These are phyloP conservation scores for Spathaspora boniae DNA, from an alignment of 805 yeast species.

Conservation along the genomic window DNA sequence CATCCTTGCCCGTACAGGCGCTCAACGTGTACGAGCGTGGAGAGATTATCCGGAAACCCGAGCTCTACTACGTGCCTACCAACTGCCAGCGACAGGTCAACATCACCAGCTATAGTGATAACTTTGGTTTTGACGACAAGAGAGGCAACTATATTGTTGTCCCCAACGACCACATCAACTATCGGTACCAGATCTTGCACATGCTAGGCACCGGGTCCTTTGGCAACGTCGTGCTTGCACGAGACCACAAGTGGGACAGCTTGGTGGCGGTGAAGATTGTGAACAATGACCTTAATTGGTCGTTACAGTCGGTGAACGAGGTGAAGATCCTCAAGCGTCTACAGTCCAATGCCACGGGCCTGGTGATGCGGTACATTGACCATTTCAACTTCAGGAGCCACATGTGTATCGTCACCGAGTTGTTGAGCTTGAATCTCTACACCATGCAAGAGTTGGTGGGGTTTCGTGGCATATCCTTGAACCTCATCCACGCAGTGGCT, in stretches of 20 bases:
- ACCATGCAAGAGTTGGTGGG: slow-evolving; percentile 51
- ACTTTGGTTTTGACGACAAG: slow-evolving; percentile 72
- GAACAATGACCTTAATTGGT: slow-evolving; percentile 68
- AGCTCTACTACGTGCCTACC: slow-evolving; percentile 50
- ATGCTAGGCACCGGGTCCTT: slow-evolving; percentile 76
- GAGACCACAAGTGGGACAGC: slow-evolving; percentile 53
- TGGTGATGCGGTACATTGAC: slow-evolving; percentile 53
- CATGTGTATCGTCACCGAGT: slow-evolving; percentile 75
- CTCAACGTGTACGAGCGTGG: slow-evolving; percentile 58
- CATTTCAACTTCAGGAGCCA: slow-evolving; percentile 81
- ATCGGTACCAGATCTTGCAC: slow-evolving; percentile 60
- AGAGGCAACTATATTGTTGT: slow-evolving; percentile 57
- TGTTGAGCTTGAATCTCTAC: slow-evolving; percentile 63
- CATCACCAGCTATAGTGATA: slow-evolving; percentile 37
- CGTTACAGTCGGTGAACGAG: slow-evolving; percentile 75
- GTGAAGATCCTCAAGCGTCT: slow-evolving; percentile 61
- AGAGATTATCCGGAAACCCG: slow-evolving; percentile 49
- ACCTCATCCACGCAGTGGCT: slow-evolving; percentile 43
- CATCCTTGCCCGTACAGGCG: slow-evolving; percentile 7
- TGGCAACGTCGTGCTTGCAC: slow-evolving; percentile 70
- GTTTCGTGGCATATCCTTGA: slow-evolving; percentile 47
- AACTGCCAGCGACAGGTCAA: slow-evolving; percentile 22
- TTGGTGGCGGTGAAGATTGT: slow-evolving; percentile 75
- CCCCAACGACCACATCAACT: slow-evolving; percentile 69
- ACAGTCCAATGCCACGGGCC: slow-evolving; percentile 16